phyloP scores from a whole-genome alignment of 2,329 filamentous ascomycete species.

The Graphilbum fragrans region DNA sequence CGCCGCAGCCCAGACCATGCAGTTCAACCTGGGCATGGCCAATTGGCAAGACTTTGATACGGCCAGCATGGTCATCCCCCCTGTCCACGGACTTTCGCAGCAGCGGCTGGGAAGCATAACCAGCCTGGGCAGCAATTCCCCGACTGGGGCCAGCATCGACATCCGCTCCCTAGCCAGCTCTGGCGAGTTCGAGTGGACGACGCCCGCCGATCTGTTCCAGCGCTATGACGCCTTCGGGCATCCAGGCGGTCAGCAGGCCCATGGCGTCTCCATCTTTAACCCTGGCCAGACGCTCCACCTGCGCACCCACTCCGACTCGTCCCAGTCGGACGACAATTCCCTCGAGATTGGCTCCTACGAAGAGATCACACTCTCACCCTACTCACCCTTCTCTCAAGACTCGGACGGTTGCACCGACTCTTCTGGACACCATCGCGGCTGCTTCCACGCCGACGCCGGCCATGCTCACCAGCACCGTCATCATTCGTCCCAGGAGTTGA shows the following conservation, averaged over 20 bases:
- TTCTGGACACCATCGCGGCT: constrained; percentile 45
- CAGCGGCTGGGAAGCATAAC: constrained; percentile 17
- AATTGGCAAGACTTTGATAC: constrained; percentile 75
- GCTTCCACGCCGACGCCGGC: constrained; percentile 41
- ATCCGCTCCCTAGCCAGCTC: constrained; percentile 75
- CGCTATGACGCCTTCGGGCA: constrained; percentile 57
- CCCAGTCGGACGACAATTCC: constrained; percentile 56
- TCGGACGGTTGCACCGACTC: constrained; percentile 64
- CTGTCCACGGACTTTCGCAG: constrained; percentile 28
- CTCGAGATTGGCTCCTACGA: constrained; percentile 69
- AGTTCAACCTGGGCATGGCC: constrained; percentile 53
- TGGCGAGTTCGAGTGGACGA: constrained; percentile 53
- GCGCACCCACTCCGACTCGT: constrained; percentile 77
- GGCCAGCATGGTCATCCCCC: constrained; percentile 38
- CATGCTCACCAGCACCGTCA: constrained; percentile 26
- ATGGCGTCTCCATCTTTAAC: constrained; percentile 70
- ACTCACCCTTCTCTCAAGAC: constrained; percentile 70
- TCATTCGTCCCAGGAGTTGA: constrained; percentile 37
- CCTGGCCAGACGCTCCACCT: constrained; percentile 83
- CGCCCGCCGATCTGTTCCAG: constrained; percentile 64
- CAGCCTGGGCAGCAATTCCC: constrained; percentile 50
- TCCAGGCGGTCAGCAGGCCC: constrained; percentile 34
- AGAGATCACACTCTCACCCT: constrained; percentile 56
- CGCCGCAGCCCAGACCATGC: constrained; percentile 33
- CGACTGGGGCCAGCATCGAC: constrained; percentile 71